Evolutionary conservation across 176 grass and related monocot species (phyloP).

Genomic region (Microstegium vimineum): DNA sequence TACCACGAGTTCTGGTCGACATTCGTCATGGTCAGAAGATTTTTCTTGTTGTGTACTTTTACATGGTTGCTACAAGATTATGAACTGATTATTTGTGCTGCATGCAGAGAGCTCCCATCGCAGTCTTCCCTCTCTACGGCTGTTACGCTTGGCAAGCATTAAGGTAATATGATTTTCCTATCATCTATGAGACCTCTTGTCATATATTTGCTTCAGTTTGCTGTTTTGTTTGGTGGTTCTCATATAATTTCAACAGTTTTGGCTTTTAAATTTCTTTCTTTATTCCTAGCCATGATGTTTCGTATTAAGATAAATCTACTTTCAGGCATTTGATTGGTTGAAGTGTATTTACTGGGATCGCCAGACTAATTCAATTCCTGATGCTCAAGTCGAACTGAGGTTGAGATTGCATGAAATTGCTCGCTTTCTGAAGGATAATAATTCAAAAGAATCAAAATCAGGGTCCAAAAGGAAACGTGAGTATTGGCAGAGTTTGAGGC

Average conservation of each 20-base stretch:
- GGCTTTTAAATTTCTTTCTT: background rate
- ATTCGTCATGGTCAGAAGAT: slow-evolving; percentile 86
- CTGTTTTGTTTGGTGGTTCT: slow-evolving; percentile 9
- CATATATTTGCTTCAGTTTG: slow-evolving; percentile 4
- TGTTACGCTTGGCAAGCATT: slow-evolving; percentile 63
- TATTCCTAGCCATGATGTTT: background rate
- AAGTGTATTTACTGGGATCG: slow-evolving; percentile 86
- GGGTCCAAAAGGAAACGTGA: slow-evolving; percentile 70
- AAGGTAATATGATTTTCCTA: slow-evolving; percentile 48
- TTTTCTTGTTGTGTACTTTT: background rate
- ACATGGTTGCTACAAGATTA: background rate
- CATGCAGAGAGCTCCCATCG: slow-evolving; percentile 86
- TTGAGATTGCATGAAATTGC: slow-evolving; percentile 51
- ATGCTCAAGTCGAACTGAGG: slow-evolving; percentile 59
- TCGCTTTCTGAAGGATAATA: slow-evolving; percentile 45
- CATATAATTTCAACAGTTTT: background rate
- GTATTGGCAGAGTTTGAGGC: slow-evolving; percentile 18
- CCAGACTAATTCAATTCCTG: slow-evolving; percentile 68
- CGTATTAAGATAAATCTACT: slow-evolving; percentile 26
- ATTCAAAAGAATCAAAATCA: slow-evolving; percentile 36
- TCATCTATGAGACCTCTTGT: background rate
- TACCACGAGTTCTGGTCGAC: slow-evolving; percentile 85
- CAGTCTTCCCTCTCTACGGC: slow-evolving; percentile 61
- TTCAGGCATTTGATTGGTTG: slow-evolving; percentile 93
- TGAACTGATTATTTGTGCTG: background rate